These are phyloP conservation scores for Umbelopsis sp. DNA, from an alignment of 192 early-diverging fungal genomes.

Conservation along the genomic window DNA sequence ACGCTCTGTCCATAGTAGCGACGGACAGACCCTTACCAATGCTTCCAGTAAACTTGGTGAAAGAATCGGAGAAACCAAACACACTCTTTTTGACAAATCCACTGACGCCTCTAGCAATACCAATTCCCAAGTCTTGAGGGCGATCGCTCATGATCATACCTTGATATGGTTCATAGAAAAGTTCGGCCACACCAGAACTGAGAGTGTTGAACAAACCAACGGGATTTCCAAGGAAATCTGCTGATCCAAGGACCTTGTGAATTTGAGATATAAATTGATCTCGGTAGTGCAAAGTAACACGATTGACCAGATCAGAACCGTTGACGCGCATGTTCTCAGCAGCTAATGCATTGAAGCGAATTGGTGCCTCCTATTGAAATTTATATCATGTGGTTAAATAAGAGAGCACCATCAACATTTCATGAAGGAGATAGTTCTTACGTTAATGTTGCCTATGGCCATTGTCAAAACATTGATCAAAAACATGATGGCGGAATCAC, in stretches of 20 bases:
- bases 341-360: conserved; percentile 85
- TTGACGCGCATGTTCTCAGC: conserved; percentile 90
- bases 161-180: conserved; percentile 98
- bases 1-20: conserved; percentile 91
- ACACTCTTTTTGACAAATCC: conserved; percentile 92
- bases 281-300: conserved; percentile 85
- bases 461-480: conserved; percentile 89
- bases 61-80: conserved; percentile 92
- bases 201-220: conserved; percentile 96
- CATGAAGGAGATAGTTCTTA: conserved; percentile 36
- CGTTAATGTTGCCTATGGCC: conserved; percentile 97
- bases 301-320: conserved; percentile 69
- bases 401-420: neutral
- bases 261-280: conserved; percentile 89
- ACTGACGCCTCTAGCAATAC: conserved; percentile 79
- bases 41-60: conserved; percentile 95
- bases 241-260: conserved; percentile 89
- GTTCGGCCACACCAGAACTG: conserved; percentile 90
- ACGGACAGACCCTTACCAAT: conserved; percentile 96
- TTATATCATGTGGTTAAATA: neutral
- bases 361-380: conserved; percentile 72
- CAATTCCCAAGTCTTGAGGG: conserved; percentile 93
- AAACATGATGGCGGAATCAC: conserved; percentile 59
- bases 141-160: conserved; percentile 94
- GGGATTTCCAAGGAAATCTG: conserved; percentile 97